Evolutionary conservation across 192 early-diverging fungal genomes (phyloP).

Genomic region (Coemansia sp.): DNA sequence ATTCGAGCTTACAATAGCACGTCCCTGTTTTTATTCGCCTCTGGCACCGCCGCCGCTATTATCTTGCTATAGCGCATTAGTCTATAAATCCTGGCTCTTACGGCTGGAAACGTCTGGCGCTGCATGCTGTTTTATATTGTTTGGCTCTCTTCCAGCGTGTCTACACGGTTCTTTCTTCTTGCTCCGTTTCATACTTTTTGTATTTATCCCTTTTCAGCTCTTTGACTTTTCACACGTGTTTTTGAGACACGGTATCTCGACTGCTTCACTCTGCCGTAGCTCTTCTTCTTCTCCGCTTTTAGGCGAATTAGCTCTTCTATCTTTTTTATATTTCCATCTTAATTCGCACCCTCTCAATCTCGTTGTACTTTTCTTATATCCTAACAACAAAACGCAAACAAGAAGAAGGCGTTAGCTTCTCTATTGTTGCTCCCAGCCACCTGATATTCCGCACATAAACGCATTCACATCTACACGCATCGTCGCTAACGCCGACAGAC

Average conservation of each 20-base stretch:
- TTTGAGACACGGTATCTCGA: constrained; percentile 9
- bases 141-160: background rate
- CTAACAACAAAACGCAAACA: background rate
- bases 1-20: constrained; percentile 7
- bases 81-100: constrained; percentile 1
- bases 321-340: constrained; percentile 5
- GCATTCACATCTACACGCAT: background rate
- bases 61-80: background rate
- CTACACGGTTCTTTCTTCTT: constrained; percentile 1
- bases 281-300: background rate
- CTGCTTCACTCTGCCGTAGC: background rate
- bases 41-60: background rate
- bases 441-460: constrained; percentile 4
- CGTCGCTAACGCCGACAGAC: background rate
- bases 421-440: constrained; percentile 1
- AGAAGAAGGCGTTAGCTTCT: background rate
- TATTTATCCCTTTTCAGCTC: constrained; percentile 4
- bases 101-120: constrained; percentile 1
- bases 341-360: background rate
- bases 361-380: constrained; percentile 5
- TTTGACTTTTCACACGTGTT: constrained; percentile 12
- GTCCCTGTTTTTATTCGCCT: background rate
- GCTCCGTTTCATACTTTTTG: background rate
- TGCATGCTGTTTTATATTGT: background rate
- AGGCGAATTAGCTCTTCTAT: background rate